Evolutionary conservation across 148 eudicot genomes (phyloP), one percentile per base, ranked within the genome.

Genomic region (Arbutus unedo): DNA sequence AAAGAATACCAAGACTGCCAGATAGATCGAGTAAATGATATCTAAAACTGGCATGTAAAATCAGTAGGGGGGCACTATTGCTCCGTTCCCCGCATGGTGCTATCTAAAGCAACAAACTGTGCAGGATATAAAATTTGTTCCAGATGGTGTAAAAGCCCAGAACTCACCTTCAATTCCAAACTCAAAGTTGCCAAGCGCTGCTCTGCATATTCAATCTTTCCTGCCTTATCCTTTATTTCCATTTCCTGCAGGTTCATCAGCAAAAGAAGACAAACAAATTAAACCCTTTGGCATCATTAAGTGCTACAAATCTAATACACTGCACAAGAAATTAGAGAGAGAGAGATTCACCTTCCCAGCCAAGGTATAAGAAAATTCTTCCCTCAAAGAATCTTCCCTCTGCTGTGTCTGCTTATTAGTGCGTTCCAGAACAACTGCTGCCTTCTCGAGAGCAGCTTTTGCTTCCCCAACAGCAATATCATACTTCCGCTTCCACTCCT

Each of bases 401-500:
- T 88, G 86, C 83, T 94, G 99, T 77, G 91, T 93, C 83, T 87
- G 90, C 88, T 92, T 88, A 84, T 85, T 91, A 43, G 94, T 66
- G 43, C 99, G 93, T 74, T 96, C 98, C 85, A 94, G 99, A 44
- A 91, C 91, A 64, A 83, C 87, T 55, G 98, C 96, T 76, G 98
- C 99, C 82, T 96, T 94, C 85, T 91, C 94, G 51, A 96, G 93
- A 21, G 99, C 99, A 84, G 88, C 83, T 86, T 94, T 96, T 41
- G 96, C 91, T 90, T 96, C 99, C 84, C 90, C 90, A 54, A 92
- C 93, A 70, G 98, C 99, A 84, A 93, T 83, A 76, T 91, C 96
- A 76, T 89, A 94, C 81, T 93, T 94, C 9, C 98, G 90, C 83
- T 92, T 94, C 99, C 99, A 96, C 85, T 96, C 98, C 76, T 87